Conservation (phyloP, 228 moss, liverwort and hornwort species). For the Sphagnum fallax region DNA sequence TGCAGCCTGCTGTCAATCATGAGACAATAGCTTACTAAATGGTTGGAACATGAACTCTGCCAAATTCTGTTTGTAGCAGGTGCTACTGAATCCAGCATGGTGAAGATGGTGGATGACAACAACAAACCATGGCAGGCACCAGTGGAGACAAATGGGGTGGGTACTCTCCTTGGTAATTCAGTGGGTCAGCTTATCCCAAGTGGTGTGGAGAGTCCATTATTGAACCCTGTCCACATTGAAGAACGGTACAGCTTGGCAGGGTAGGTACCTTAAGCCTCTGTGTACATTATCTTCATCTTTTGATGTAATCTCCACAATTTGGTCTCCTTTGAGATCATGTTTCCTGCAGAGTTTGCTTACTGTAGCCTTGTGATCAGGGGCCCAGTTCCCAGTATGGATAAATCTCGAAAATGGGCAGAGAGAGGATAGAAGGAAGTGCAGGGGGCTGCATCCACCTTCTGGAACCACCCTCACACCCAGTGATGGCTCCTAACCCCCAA, state of each 20-base stretch:
- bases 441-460: background rate
- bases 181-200: background rate
- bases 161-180: background rate
- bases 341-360: too few species aligned
- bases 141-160: background rate
- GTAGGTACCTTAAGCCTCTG: background rate
- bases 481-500: background rate
- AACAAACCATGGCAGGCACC: background rate
- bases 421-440: background rate
- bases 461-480: background rate
- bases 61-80: background rate
- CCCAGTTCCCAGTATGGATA: constrained; percentile 3
- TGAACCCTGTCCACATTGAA: background rate
- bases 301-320: too few species aligned
- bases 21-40: too few species aligned
- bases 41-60: background rate
- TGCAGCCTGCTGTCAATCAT: too few species aligned
- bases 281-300: too few species aligned
- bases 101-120: background rate
- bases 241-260: constrained; percentile 7
- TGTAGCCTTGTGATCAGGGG: constrained; percentile 3
- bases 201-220: background rate
- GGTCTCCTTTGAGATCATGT: too few species aligned
- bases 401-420: constrained; percentile 3
- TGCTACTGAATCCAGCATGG: background rate